Base-by-base conservation (phyloP, 2,329 filamentous ascomycete species). In the Elsinoe arachidis region DNA sequence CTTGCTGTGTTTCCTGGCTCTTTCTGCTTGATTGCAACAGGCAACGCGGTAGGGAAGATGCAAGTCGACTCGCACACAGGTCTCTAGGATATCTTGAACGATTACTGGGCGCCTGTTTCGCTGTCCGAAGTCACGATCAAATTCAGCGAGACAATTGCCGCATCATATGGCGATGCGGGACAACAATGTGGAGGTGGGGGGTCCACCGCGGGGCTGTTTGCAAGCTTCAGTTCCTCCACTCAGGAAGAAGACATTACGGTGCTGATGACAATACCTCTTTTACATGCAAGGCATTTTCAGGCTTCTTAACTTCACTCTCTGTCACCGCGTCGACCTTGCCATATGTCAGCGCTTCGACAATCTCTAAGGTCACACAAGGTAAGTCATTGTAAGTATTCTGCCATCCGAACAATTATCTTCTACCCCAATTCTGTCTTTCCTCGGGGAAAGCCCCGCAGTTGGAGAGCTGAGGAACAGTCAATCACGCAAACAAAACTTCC, bases 391-490 rank as follows among this genome's bases (percentile, higher is more conserved):
- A 46, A n/a, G 41, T 46, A 19, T 46, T 23, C 19, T 23, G 12
- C 41, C 2, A 12, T 26, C 26, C 30, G 21, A 35, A 30, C 46
- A 51, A 38, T 34, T 39, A 34, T 26, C n/a, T 35, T 37, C 12
- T 53, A 53, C 49, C 49, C 49, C 49, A 53, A 53, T 11, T 38
- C 6, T 17, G 33, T 53, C 17, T 5, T 38, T 12, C 26, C 49
- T 53, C 17, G 49, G 49, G 34, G 49, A 53, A 53, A 26, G 33
- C 49, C 49, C 49, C 49, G 34, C 49, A 53, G 19, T 53, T 53
- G 49, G 49, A 26, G 49, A 53, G 17, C 33, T 23, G 26, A 10
- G 9, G 12, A 9, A 39, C 12, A 17, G 19, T 11, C 14, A 23
- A 51, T 35, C 46, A 51, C 26, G 46, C 46, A 51, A 49, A 51